Evolutionary conservation across 2,329 filamentous ascomycete species (phyloP).

Genomic region (Graphilbum ipis-grandicollis): DNA sequence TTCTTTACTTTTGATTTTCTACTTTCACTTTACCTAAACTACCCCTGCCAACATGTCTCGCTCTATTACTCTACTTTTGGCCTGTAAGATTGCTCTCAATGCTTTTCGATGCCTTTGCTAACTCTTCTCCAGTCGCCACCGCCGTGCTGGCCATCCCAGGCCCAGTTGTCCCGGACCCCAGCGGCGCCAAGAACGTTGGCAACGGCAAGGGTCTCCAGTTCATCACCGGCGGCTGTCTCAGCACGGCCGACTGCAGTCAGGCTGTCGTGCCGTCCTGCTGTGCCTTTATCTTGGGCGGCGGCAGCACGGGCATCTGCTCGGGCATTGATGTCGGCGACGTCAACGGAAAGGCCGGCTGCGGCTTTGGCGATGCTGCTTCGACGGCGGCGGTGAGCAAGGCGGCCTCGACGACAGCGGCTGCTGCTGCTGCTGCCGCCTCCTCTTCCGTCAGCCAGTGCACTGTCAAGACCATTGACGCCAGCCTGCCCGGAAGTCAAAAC

Average conservation of each 20-base stretch:
- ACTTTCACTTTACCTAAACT: no score
- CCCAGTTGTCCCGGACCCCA: conserved; percentile 10
- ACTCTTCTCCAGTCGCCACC: conserved; percentile 8
- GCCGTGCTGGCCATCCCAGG: conserved; percentile 6
- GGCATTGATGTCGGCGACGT: conserved; percentile 8
- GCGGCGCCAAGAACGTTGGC: conserved; percentile 11
- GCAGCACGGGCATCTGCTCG: conserved; percentile 8
- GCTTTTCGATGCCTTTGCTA: no score
- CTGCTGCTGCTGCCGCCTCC: not conserved
- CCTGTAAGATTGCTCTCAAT: no score
- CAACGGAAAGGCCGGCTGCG: conserved; percentile 10
- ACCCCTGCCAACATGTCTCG: no score
- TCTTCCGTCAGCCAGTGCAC: conserved; percentile 2
- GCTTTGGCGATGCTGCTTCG: conserved; percentile 7
- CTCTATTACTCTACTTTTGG: no score
- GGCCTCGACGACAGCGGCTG: not conserved
- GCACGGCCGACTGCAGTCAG: conserved; percentile 13
- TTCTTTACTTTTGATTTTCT: no score
- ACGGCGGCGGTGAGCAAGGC: not conserved
- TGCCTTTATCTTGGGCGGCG: conserved; percentile 7
- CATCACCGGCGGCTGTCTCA: conserved; percentile 14
- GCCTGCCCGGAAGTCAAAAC: conserved; percentile 16
- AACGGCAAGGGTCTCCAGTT: conserved; percentile 13
- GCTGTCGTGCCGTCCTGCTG: conserved; percentile 7
- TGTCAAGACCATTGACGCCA: conserved; percentile 15